Evolutionary conservation across 2,329 filamentous ascomycete species (phyloP), one percentile per base, ranked within the genome.

Genomic region (Scedosporium aurantiacum): DNA sequence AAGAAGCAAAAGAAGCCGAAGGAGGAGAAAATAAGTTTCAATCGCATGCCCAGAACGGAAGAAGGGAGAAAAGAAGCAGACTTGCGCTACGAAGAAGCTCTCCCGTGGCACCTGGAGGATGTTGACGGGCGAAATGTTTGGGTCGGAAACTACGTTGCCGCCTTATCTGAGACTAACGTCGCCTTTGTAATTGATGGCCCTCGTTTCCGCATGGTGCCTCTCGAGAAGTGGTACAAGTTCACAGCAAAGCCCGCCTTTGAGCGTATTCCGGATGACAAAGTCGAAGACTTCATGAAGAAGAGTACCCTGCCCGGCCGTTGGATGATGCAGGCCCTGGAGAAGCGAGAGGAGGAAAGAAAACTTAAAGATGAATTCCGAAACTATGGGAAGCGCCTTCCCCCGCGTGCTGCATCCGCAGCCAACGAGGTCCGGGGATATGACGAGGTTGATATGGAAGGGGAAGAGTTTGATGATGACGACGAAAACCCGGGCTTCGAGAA

Each of bases 101-200:
- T 97, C 58, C 94, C 94, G 5, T 99, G 94, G 94, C 92, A 97
- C 71, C 75, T 99, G 41, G 94, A 99, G 71, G 94, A 99, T 72
- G 95, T 92, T 47, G 93, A 99, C 69, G 91, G 91, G 65, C 96
- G 93, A 72, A 93, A 96, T 68, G 89, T 90, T 2, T 97, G 92
- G 91, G 87, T 94, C 40, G 94, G 92, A 54, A 89, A 87, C 62
- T 97, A 97, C 67, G 89, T 97, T 68, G 88, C 89, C 27, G 90
- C 91, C 18, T 81, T 97, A 43, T 96, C 93, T 0, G 87, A 93
- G 68, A 86, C 90, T 59, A 90, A 91, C 58, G 87, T 95, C 65
- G 87, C 95, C 60, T 82, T 93, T 45, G 81, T 90, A 52, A 87
- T 91, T 40, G 82, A 85, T 43, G 81, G 84, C 8, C 79, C 80